Evolutionary conservation across 1,284 basidiomycete species (phyloP).

Genomic region (Ustilago trichophora): DNA sequence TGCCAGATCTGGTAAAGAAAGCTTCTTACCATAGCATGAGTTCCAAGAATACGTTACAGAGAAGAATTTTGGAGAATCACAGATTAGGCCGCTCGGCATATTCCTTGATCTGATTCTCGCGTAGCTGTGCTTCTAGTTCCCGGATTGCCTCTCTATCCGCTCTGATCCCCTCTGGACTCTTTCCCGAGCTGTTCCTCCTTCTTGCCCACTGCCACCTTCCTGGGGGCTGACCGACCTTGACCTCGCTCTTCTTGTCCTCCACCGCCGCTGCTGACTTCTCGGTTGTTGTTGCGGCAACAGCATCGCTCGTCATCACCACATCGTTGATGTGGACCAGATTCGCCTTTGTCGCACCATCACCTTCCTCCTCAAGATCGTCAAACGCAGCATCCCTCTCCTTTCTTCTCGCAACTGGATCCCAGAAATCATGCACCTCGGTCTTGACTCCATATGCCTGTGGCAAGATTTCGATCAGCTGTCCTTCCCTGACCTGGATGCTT

Average conservation of each 20-base stretch:
- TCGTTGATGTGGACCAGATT: conserved; percentile 29
- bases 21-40: no score
- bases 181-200: conserved; percentile 34
- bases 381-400: conserved; percentile 56
- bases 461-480: conserved; percentile 62
- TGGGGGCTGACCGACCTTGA: background rate
- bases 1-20: no score
- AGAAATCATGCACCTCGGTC: conserved; percentile 59
- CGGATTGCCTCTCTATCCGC: conserved; percentile 41
- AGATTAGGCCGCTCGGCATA: conserved; percentile 12
- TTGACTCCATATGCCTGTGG: conserved; percentile 65
- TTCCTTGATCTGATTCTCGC: conserved; percentile 34
- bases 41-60: no score
- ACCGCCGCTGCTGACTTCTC: background rate
- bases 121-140: conserved; percentile 27
- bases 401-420: conserved; percentile 59
- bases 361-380: conserved; percentile 34
- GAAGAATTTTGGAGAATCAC: no score
- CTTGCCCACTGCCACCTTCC: conserved; percentile 27
- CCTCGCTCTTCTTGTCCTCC: background rate
- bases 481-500: conserved; percentile 80
- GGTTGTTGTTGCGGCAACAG: background rate
- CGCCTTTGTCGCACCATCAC: conserved; percentile 8
- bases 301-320: conserved; percentile 12
- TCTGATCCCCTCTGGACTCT: conserved; percentile 40